Evolutionary conservation across 306 rosid genomes (phyloP), one percentile per base, ranked within the genome.

Genomic region (Quercus mongolica): DNA sequence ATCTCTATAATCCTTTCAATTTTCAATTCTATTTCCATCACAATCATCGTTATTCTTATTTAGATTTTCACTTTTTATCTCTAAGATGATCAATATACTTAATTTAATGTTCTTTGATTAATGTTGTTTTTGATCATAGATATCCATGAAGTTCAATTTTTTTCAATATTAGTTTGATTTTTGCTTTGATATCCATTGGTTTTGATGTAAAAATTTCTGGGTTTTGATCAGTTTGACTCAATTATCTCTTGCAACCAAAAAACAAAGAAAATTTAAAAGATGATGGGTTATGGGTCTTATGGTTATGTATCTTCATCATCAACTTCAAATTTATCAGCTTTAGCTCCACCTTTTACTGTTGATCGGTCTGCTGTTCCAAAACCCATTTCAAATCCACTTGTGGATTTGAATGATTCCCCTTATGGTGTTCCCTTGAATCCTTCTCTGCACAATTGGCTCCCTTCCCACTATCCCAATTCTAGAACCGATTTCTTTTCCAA

Each of bases 321-420:
- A 0, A 74, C 85, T 35, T 93, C 99, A 21, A 95, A 82, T 80
- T 83, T 95, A 61, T 95, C 97, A 44, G 89, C 98, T 77, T 87
- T 85, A 51, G 98, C 99, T 0, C 90, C 88, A 0, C 98, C 99
- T 7, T 95, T 95, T 33, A 91, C 93, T 17, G 88, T 92, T 3
- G 89, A 86, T 76, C 91, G 89, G 19, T 56, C 86, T 35, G 52
- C 86, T 35, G 52, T 30, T 38, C 30, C 87, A 3, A 74, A 44
- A 31, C 89, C 89, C 11, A 56, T 51, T 51, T 79, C 88, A 1
- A 69, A 74, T 78, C 91, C 90, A 5, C 79, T 80, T 51, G 55
- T 78, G 28, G 93, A 88, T 85, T 82, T 83, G 82, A 69, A 85
- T 17, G 89, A 91, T 76, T 78, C 85, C 64, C 26, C 89, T n/a